Percentiles rank a stretch among this genome's conserved stretches.
phyloP scores from a whole-genome alignment of 148 eudicot species.

The Chenopodium formosanum region DNA sequence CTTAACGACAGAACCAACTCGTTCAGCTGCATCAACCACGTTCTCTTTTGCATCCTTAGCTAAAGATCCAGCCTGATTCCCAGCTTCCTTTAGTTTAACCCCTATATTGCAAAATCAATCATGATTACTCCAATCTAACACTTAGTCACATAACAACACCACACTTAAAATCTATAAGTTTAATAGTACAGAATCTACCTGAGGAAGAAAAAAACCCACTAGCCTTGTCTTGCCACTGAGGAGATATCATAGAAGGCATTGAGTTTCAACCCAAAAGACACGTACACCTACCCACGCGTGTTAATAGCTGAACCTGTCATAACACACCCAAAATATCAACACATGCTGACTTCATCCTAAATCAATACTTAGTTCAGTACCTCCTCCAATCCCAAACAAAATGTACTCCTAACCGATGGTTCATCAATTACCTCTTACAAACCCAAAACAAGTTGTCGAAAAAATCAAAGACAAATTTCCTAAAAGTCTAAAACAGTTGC shows the following conservation, averaged over 20 bases:
- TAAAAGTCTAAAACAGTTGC: not conserved
- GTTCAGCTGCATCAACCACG: conserved; percentile 68
- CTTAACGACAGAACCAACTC: conserved; percentile 81
- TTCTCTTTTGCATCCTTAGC: conserved; percentile 97
- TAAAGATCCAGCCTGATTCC: conserved; percentile 77
- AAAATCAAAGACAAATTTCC: not conserved
- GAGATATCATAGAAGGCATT: conserved; percentile 70
- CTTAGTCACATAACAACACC: not conserved
- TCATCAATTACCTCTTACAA: not conserved
- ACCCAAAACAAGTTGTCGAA: not conserved
- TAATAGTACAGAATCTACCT: conserved; percentile 40
- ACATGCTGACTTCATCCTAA: not conserved
- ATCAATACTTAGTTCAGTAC: not conserved
- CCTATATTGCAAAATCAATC: conserved; percentile 40
- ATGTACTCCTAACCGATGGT: not conserved
- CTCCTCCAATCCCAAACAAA: not conserved
- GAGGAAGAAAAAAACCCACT: conserved; percentile 78
- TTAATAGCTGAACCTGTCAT: conserved; percentile 10
- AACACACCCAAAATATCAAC: not conserved
- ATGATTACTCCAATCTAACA: not conserved
- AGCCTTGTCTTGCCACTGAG: conserved; percentile 98
- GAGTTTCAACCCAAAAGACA: conserved; percentile 18
- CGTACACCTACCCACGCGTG: not conserved
- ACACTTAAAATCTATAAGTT: not conserved
- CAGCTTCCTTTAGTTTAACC: conserved; percentile 88